Conservation (phyloP, 2,329 filamentous ascomycete species). For the Aspergillus fumigatus region DNA sequence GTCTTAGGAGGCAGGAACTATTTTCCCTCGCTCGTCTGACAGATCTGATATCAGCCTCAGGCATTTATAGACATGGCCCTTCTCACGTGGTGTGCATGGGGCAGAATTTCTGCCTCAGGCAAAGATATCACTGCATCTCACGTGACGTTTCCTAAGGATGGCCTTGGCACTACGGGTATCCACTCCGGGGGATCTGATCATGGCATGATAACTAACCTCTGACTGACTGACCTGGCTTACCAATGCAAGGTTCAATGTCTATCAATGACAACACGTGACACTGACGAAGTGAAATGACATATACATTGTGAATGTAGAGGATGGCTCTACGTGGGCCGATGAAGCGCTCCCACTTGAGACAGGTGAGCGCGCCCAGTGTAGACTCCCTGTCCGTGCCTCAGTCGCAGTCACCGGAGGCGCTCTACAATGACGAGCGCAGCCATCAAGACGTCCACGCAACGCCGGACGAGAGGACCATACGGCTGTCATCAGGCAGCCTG, state of each 20-base stretch:
- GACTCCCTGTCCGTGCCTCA: conserved; percentile 30
- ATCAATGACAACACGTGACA: not conserved
- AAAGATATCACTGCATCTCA: not conserved
- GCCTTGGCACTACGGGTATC: not conserved
- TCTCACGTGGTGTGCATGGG: not conserved
- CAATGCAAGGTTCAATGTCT: not conserved
- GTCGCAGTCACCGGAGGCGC: conserved; percentile 21
- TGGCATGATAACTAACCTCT: not conserved
- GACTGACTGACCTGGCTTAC: not conserved
- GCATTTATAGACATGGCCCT: too few relatives aligned
- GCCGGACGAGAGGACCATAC: conserved; percentile 23
- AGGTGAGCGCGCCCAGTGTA: conserved; percentile 39
- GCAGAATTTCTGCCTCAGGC: not conserved
- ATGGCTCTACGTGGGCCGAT: conserved; percentile 39
- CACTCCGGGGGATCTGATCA: not conserved
- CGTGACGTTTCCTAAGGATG: not conserved
- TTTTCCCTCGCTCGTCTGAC: too few relatives aligned
- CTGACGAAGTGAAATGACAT: conserved; percentile 17
- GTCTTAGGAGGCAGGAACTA: not conserved
- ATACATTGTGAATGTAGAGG: conserved; percentile 7
- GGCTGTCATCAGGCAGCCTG: conserved; percentile 24
- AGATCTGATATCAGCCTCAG: not conserved
- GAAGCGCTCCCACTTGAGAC: conserved; percentile 38
- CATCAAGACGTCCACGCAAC: conserved; percentile 14
- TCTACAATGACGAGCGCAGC: conserved; percentile 21